Evolutionary conservation across 768 basidiomycete species (phyloP), one percentile per base, ranked within the genome.

Genomic region (Podaxis sp.): DNA sequence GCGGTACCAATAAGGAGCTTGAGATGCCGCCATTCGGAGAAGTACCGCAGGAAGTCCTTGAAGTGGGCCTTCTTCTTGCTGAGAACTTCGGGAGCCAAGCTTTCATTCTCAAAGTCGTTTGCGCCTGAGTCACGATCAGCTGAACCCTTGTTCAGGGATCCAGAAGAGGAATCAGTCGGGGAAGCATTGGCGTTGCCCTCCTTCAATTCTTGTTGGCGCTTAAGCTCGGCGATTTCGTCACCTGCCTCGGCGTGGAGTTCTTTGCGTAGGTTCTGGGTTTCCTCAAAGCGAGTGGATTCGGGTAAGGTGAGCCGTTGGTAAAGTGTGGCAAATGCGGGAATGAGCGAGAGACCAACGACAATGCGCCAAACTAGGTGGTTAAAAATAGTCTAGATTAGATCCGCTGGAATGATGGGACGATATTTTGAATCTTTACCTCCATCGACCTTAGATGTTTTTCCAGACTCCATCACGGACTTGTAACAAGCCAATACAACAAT

Each of bases 241-340:
- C 69, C 58, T 12, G 65, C 51, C 13, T 66, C 72, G 38, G 72
- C 68, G 66, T 77, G 78, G 53, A 76, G 6, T 22, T 55, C 54
- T 61, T 56, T 73, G 71, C 13, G 69, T 71, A 73, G 65, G 63
- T 79, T 77, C 64, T 79, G 76, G 7, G 85, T 70, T 13, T 78
- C 78, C 38, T 78, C 70, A 66, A 70, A 89, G 9, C 87, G 83
- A 29, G 77, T 83, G 5, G 89, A 84, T 68, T 92, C 89, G 11
- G 86, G 85, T 11, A 92, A 82, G 0, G 86, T 90, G 47, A 93
- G 76, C 2, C 91, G 87, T 69, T 89, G 87, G 71, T 91, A 91
- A 17, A 92, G 80, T 3, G 90, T 91, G 17, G 72, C 87, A 55
- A 90, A 86, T 0, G 88, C 90, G 6, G 91, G 91, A 8, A 93